phyloP scores from a whole-genome alignment of 495 filamentous ascomycete species.

The Bombardia bombarda region DNA sequence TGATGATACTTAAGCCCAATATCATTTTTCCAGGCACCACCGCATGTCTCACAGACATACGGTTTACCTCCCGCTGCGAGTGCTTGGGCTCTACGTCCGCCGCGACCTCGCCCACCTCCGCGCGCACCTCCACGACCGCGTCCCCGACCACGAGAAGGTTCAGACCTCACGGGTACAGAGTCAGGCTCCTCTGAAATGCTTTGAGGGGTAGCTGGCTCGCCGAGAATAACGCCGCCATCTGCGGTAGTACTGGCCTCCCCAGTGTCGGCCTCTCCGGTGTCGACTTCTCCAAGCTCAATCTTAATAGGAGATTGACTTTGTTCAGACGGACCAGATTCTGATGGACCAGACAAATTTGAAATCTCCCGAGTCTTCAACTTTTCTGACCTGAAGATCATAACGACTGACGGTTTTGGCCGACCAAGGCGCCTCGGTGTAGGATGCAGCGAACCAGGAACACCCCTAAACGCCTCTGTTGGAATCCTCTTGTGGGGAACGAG shows the following conservation, averaged over 20 bases:
- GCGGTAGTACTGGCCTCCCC: background rate
- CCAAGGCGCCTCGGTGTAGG: constrained; percentile 6
- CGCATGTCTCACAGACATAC: constrained; percentile 39
- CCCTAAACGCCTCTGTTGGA: constrained; percentile 9
- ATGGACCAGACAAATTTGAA: background rate
- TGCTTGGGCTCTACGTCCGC: constrained; percentile 10
- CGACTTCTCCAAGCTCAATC: too few species aligned
- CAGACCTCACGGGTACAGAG: background rate
- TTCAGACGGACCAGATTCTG: background rate
- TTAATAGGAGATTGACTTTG: too few species aligned
- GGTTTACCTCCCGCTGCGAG: constrained; percentile 13
- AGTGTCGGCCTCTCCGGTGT: too few species aligned
- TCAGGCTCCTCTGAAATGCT: constrained; percentile 2
- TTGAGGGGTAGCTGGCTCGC: constrained; percentile 4
- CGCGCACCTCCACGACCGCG: constrained; percentile 13
- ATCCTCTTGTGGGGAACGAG: background rate
- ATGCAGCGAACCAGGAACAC: constrained; percentile 15
- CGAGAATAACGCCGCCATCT: background rate
- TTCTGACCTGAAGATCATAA: constrained; percentile 25
- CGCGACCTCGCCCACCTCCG: constrained; percentile 9
- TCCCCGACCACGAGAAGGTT: constrained; percentile 7
- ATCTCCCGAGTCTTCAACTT: constrained; percentile 14
- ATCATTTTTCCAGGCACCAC: constrained; percentile 42
- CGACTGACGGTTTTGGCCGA: constrained; percentile 20
- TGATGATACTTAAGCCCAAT: constrained; percentile 46